Conservation (phyloP, 129 eudicot genomes). For the Centella asiatica region DNA sequence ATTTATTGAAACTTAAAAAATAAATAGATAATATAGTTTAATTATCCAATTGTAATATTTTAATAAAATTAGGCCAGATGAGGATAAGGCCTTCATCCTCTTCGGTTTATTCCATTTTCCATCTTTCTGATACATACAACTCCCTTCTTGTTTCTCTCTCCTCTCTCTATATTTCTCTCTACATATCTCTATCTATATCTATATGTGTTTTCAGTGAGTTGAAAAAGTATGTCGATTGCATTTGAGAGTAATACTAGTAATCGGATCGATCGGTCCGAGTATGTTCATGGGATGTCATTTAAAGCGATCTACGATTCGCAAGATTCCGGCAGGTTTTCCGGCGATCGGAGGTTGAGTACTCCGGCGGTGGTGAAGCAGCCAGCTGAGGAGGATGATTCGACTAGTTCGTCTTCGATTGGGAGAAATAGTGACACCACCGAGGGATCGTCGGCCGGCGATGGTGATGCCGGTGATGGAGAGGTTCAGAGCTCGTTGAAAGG, state of each 20-base stretch:
- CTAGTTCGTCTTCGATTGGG: constrained; percentile 58
- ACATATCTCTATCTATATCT: background rate
- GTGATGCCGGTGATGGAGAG: constrained; percentile 42
- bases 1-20: background rate
- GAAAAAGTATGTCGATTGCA: constrained; percentile 43
- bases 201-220: constrained; percentile 1
- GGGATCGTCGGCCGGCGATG: constrained; percentile 18
- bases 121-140: background rate
- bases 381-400: constrained; percentile 24
- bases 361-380: constrained; percentile 15
- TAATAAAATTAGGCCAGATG: background rate
- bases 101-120: constrained; percentile 11
- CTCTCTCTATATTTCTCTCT: constrained; percentile 16
- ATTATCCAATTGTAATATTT: constrained; percentile 18
- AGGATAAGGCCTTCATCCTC: constrained; percentile 60
- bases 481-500: constrained; percentile 47
- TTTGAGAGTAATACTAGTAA: constrained; percentile 23
- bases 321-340: constrained; percentile 5
- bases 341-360: constrained; percentile 5
- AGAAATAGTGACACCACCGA: constrained; percentile 44
- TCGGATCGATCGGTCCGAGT: constrained; percentile 38
- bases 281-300: constrained; percentile 23
- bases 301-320: constrained; percentile 23
- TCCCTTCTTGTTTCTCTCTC: background rate
- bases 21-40: constrained; percentile 24